A percentile compares a stretch with the other conserved stretches of the same genome.
Evolutionary conservation across 495 filamentous ascomycete genomes (phyloP).

Genomic region (Glutinoglossum americanum): DNA sequence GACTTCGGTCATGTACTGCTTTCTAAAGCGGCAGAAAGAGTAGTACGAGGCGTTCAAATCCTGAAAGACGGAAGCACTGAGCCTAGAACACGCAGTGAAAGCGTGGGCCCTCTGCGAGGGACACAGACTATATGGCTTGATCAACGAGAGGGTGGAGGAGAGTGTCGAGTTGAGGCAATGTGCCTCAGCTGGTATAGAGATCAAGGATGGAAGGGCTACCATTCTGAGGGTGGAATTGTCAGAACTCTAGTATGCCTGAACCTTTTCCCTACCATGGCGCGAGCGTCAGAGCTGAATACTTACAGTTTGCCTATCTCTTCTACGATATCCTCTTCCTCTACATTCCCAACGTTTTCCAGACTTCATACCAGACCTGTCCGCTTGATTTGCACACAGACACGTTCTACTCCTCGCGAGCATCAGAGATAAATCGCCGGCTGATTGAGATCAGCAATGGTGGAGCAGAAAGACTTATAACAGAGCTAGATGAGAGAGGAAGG

Average conservation of each 20-base stretch:
- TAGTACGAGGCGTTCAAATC: constrained; percentile 54
- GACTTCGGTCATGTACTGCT: constrained; percentile 77
- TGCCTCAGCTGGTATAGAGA: constrained; percentile 68
- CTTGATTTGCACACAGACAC: constrained; percentile 84
- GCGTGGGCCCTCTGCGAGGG: constrained; percentile 21
- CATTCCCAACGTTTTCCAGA: constrained; percentile 92
- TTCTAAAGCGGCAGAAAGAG: constrained; percentile 48
- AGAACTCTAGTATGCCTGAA: constrained; percentile 41
- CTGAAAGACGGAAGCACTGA: constrained; percentile 28
- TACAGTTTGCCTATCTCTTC: constrained; percentile 65
- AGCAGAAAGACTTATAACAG: constrained; percentile 27
- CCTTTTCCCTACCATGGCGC: not conserved
- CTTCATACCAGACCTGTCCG: constrained; percentile 78
- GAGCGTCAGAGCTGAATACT: not conserved
- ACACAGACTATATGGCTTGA: constrained; percentile 80
- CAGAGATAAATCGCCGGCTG: constrained; percentile 76
- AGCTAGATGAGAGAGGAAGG: constrained; percentile 40
- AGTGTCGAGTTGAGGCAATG: constrained; percentile 81
- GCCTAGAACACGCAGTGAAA: constrained; percentile 15
- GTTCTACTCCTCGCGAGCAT: constrained; percentile 67
- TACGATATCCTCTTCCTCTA: constrained; percentile 87
- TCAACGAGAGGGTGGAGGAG: constrained; percentile 37
- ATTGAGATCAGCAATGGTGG: constrained; percentile 40
- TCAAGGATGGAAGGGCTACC: constrained; percentile 83
- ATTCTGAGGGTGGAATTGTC: constrained; percentile 75